phyloP scores from a whole-genome alignment of 129 eudicot genomes.

The Tagetes patula region DNA sequence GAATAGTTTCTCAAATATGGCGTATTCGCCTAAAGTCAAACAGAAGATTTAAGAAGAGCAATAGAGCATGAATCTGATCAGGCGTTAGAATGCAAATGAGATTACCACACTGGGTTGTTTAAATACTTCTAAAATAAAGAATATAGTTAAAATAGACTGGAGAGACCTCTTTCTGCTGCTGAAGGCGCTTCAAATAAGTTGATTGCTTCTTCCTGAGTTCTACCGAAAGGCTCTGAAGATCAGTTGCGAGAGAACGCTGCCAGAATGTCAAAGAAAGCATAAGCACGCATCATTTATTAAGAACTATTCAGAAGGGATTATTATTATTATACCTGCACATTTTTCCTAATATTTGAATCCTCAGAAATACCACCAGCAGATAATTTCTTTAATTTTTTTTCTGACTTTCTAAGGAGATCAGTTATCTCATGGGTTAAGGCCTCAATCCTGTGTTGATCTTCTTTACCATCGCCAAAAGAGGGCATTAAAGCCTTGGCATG shows the following conservation, averaged over 20 bases:
- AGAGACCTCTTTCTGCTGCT: constrained; percentile 79
- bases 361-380: constrained; percentile 81
- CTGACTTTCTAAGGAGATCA: constrained; percentile 64
- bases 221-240: constrained; percentile 81
- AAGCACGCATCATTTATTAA: not conserved
- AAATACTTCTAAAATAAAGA: not conserved
- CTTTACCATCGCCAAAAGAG: constrained; percentile 87
- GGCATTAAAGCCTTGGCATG: constrained; percentile 95
- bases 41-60: not conserved
- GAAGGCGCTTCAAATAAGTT: constrained; percentile 73
- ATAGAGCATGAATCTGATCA: not conserved
- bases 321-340: constrained; percentile 70
- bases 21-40: not conserved
- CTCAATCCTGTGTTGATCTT: constrained; percentile 80
- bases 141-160: constrained; percentile 12
- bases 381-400: constrained; percentile 68
- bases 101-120: not conserved
- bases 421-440: constrained; percentile 84
- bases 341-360: constrained; percentile 80
- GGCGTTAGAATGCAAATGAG: not conserved
- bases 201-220: constrained; percentile 86
- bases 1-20: constrained; percentile 14
- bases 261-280: constrained; percentile 7
- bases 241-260: constrained; percentile 98
- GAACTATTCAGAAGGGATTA: not conserved